These are phyloP conservation scores for Dictyostelium citrinum DNA, from an alignment of 78 protist species.

Conservation along the genomic window DNA sequence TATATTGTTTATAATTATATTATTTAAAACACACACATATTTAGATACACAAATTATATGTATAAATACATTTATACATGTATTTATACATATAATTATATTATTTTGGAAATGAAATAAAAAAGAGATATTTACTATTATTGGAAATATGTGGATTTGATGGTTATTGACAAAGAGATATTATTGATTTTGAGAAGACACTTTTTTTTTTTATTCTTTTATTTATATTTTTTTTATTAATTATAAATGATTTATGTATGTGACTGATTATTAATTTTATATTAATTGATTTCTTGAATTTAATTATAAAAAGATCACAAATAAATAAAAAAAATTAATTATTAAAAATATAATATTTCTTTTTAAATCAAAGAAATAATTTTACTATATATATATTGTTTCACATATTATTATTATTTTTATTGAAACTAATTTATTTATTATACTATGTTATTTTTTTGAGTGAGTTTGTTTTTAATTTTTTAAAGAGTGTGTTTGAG, in stretches of 20 bases:
- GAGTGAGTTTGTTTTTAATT: too few species aligned
- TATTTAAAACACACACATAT: neutral
- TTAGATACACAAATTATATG: too few species aligned
- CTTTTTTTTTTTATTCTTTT: neutral
- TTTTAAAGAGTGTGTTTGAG: neutral
- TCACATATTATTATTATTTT: neutral
- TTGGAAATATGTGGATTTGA: neutral
- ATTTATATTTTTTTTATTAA: too few species aligned
- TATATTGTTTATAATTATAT: neutral
- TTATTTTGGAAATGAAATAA: neutral
- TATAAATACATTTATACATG: too few species aligned
- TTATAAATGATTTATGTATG: neutral
- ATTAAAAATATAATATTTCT: neutral
- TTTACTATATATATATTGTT: neutral
- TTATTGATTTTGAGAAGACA: neutral
- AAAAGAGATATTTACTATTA: neutral
- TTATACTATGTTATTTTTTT: neutral
- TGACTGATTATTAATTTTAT: neutral
- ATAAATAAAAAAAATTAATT: neutral
- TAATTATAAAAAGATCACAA: neutral
- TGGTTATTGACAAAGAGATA: neutral
- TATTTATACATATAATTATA: neutral
- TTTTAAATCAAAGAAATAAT: neutral
- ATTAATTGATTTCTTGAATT: neutral
- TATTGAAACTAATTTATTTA: too few species aligned